These are phyloP conservation scores for Andrographis paniculata DNA, from an alignment of 305 asterid species.

Conservation along the genomic window DNA sequence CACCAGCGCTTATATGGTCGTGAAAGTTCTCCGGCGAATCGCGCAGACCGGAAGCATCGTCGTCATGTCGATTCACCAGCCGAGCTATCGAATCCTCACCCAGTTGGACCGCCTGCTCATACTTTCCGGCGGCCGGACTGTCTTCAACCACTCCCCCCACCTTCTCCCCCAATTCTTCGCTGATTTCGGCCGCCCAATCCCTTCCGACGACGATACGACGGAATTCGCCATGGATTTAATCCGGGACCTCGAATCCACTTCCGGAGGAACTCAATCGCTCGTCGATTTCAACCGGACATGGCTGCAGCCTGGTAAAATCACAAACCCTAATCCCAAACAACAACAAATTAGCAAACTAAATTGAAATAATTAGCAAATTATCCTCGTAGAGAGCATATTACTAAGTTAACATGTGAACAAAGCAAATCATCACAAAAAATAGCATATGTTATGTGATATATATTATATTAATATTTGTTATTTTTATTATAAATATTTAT, in stretches of 20 bases:
- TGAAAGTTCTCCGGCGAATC: constrained; percentile 40
- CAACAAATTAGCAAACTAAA: too few species aligned
- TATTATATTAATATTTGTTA: too few species aligned
- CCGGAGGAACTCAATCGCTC: constrained; percentile 28
- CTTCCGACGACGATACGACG: constrained; percentile 33
- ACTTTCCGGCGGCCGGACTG: constrained; percentile 42
- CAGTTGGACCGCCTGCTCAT: constrained; percentile 38
- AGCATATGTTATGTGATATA: too few species aligned
- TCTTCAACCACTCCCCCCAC: constrained; percentile 33
- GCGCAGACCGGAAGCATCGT: constrained; percentile 49
- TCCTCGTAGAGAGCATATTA: too few species aligned
- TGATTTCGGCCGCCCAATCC: constrained; percentile 41
- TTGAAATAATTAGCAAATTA: too few species aligned
- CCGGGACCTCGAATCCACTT: constrained; percentile 34
- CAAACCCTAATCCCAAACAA: constrained; percentile 3
- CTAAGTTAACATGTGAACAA: too few species aligned
- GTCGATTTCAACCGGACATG: constrained; percentile 37
- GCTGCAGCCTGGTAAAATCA: constrained; percentile 27
- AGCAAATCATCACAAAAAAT: too few species aligned
- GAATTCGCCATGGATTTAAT: constrained; percentile 47
- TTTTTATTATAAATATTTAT: too few species aligned
- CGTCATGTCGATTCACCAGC: constrained; percentile 33
- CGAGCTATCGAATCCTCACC: constrained; percentile 25
- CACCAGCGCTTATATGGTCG: constrained; percentile 55
- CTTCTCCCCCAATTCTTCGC: constrained; percentile 26